Evolutionary conservation across 73 alveolate genomes (phyloP).

Genomic region (Stentor coeruleus): DNA sequence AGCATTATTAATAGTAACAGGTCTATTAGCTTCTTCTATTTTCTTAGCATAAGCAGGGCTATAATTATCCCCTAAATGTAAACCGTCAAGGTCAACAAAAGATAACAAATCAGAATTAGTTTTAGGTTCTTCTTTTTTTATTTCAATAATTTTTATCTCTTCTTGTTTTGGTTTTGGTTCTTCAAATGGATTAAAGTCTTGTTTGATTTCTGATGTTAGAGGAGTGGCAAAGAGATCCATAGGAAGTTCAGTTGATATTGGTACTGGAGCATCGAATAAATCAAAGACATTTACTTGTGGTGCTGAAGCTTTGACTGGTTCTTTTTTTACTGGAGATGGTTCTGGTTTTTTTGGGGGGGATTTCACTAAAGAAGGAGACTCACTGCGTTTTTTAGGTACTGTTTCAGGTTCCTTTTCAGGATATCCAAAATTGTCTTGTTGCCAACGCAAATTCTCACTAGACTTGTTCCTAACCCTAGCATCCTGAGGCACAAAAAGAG

Average conservation of each 20-base stretch:
- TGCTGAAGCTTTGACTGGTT: no score
- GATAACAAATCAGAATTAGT: background rate
- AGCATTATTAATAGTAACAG: constrained; percentile 15
- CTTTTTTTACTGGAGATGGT: background rate
- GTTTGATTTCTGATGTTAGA: background rate
- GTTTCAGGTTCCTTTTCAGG: background rate
- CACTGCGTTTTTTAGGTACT: background rate
- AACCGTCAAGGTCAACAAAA: constrained; percentile 3
- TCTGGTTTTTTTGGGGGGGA: background rate
- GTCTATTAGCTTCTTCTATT: constrained; percentile 19
- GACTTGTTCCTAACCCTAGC: background rate
- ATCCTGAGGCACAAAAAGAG: background rate
- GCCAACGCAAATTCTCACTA: background rate
- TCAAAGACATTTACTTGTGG: background rate
- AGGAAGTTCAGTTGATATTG: background rate
- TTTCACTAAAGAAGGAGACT: background rate
- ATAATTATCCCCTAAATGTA: constrained; percentile 17
- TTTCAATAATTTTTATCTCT: background rate
- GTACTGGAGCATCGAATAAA: background rate
- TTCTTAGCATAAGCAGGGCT: constrained; percentile 4
- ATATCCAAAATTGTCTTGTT: no score
- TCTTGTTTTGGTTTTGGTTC: background rate
- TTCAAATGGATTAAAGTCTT: background rate
- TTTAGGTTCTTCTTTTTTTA: background rate
- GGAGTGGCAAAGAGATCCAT: background rate